Percentiles rank a stretch among this genome's conserved stretches.
These are phyloP conservation scores for Rhizopogon rudus DNA, from an alignment of 768 basidiomycete genomes.

Conservation along the genomic window DNA sequence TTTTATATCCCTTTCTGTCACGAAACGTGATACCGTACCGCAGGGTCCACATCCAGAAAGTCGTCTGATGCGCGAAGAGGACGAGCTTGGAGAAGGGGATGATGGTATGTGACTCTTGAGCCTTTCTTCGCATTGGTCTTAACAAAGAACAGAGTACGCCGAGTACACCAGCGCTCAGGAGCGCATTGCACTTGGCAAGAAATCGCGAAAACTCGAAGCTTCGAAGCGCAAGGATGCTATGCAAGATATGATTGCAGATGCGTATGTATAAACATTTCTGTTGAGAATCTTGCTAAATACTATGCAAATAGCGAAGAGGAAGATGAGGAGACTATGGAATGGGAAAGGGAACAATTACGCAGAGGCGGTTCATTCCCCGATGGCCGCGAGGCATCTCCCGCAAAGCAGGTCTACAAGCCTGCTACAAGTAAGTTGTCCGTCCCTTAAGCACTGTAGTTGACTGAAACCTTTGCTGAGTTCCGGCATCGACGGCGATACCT, in stretches of 20 bases:
- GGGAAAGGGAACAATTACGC: constrained; percentile 81
- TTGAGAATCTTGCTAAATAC: background rate
- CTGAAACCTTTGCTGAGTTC: constrained; percentile 44
- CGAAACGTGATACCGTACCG: constrained; percentile 45
- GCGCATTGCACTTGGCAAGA: constrained; percentile 81
- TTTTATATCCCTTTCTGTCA: constrained; percentile 73
- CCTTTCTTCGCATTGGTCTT: constrained; percentile 1
- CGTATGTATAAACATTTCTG: constrained; percentile 40
- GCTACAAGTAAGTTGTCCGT: constrained; percentile 52
- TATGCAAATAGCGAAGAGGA: constrained; percentile 54
- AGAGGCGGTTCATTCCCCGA: constrained; percentile 59
- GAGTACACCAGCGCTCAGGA: constrained; percentile 88
- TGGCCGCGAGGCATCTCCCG: constrained; percentile 26
- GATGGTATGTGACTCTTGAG: constrained; percentile 55
- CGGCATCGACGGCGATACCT: constrained; percentile 57
- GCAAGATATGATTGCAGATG: constrained; percentile 79
- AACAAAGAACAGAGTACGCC: constrained; percentile 57
- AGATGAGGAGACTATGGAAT: constrained; percentile 81
- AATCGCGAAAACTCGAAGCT: constrained; percentile 68
- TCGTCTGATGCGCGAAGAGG: constrained; percentile 78
- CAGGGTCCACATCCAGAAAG: constrained; percentile 84
- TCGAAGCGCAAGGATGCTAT: constrained; percentile 62
- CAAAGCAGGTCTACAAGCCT: constrained; percentile 62
- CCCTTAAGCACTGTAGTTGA: constrained; percentile 1
- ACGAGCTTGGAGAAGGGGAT: constrained; percentile 83